Conservation (phyloP, 129 eudicot species). For the Helichrysum umbraculigerum region DNA sequence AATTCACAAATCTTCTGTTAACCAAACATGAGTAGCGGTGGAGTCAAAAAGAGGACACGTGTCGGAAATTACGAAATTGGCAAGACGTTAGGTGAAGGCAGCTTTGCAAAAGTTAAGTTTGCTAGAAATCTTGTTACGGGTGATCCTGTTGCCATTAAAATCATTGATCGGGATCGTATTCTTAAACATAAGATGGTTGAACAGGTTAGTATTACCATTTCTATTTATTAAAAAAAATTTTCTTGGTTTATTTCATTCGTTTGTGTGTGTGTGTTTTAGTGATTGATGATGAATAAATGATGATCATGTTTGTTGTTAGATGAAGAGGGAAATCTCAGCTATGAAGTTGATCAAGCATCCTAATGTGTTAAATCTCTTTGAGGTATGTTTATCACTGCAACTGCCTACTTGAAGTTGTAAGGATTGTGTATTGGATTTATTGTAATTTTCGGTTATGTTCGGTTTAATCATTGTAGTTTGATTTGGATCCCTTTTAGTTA, state of each 20-base stretch:
- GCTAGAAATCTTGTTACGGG: slow-evolving; percentile 60
- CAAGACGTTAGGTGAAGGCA: slow-evolving; percentile 80
- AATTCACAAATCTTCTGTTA: not conserved
- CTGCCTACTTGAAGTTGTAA: no score
- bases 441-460: no score
- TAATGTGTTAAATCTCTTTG: slow-evolving; percentile 65
- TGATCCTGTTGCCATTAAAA: slow-evolving; percentile 70
- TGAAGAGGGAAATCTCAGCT: slow-evolving; percentile 81
- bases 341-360: slow-evolving; percentile 96
- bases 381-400: slow-evolving; percentile 36
- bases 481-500: not conserved
- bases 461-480: not conserved
- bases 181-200: slow-evolving; percentile 83
- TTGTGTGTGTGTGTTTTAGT: not conserved
- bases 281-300: not conserved
- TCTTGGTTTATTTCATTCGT: not conserved
- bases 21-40: slow-evolving; percentile 29
- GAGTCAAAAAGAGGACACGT: slow-evolving; percentile 43
- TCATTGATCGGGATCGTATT: slow-evolving; percentile 73
- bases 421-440: no score
- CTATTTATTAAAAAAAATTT: no score
- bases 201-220: slow-evolving; percentile 65
- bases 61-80: slow-evolving; percentile 87
- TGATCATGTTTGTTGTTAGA: slow-evolving; percentile 41
- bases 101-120: slow-evolving; percentile 87